These are phyloP conservation scores for Gnetum montanum DNA, from an alignment of 75 land plant species.

Conservation along the genomic window DNA sequence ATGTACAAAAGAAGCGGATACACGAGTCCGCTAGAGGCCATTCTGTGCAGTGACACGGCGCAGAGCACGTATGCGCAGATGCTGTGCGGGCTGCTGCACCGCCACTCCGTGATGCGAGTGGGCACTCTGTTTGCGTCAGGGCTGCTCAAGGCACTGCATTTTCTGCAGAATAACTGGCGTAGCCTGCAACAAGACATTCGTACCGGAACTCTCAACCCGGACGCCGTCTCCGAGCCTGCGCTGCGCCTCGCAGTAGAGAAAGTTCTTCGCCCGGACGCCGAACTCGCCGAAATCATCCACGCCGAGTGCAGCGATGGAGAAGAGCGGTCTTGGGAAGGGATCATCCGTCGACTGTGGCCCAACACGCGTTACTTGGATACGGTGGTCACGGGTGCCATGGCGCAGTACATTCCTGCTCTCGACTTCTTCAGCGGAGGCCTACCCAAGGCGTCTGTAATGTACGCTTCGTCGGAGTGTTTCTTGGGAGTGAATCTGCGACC, in stretches of 20 bases:
- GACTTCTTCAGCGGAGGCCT: slow-evolving; percentile 16
- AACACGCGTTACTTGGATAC: slow-evolving; percentile 22
- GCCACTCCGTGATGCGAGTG: slow-evolving; percentile 13
- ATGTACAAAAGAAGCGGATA: slow-evolving; percentile 31
- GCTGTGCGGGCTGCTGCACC: slow-evolving; percentile 28
- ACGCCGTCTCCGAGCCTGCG: slow-evolving; percentile 9
- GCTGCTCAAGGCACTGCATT: slow-evolving; percentile 15
- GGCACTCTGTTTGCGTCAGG: slow-evolving; percentile 28
- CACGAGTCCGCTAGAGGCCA: slow-evolving; percentile 25
- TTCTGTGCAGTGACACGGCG: slow-evolving; percentile 20
- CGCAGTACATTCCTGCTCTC: slow-evolving; percentile 29
- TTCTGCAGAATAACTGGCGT: slow-evolving; percentile 22
- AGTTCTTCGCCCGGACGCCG: slow-evolving; percentile 13
- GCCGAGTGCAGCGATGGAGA: slow-evolving; percentile 10
- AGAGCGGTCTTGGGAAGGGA: slow-evolving; percentile 22
- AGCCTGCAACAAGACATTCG: slow-evolving; percentile 22
- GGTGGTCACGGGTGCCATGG: slow-evolving; percentile 41
- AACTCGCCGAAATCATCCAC: slow-evolving; percentile 15
- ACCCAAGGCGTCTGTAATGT: slow-evolving; percentile 30
- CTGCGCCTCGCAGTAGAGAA: slow-evolving; percentile 8
- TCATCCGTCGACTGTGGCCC: slow-evolving; percentile 52
- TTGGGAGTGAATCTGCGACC: slow-evolving; percentile 24
- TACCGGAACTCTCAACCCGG: slow-evolving; percentile 12
- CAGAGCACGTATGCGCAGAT: slow-evolving; percentile 49
- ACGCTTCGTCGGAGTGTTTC: slow-evolving; percentile 25